Conservation (phyloP, 352 stramenopile genomes). For the Phytophthora pisi region DNA sequence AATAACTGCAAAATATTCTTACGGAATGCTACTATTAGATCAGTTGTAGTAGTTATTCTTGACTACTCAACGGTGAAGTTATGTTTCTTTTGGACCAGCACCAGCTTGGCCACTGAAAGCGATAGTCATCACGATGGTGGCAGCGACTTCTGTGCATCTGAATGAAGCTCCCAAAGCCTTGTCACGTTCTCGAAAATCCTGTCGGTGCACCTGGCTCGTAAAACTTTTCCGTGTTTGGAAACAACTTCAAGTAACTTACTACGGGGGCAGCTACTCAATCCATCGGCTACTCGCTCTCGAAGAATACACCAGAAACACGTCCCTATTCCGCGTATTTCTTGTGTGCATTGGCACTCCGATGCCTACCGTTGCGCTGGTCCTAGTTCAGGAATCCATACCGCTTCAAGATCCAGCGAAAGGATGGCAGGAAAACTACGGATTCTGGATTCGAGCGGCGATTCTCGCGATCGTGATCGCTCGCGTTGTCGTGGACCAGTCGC, state of each 20-base stretch:
- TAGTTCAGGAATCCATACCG: conserved; percentile 21
- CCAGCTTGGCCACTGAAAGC: not conserved
- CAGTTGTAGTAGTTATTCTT: not conserved
- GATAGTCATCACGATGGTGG: not conserved
- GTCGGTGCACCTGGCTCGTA: not conserved
- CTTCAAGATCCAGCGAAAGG: conserved; percentile 22
- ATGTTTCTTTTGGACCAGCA: not conserved
- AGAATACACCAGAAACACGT: conserved; percentile 17
- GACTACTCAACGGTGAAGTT: not conserved
- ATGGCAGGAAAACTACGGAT: conserved; percentile 25
- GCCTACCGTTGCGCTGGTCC: conserved; percentile 3
- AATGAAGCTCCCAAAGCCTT: not conserved
- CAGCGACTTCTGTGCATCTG: not conserved
- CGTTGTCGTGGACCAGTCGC: not conserved
- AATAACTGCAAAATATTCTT: too few relatives aligned
- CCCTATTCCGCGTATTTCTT: not conserved
- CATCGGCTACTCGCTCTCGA: conserved; percentile 21
- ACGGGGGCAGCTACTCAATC: conserved; percentile 27
- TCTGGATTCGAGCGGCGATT: conserved; percentile 25
- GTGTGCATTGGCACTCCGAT: conserved; percentile 21
- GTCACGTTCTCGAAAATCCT: not conserved
- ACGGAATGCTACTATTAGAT: not conserved
- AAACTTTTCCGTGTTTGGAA: conserved; percentile 3
- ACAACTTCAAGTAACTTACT: conserved; percentile 23
- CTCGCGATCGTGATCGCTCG: conserved; percentile 13